phyloP scores from a whole-genome alignment of 2,329 filamentous ascomycete species.

The Penicillium freii region DNA sequence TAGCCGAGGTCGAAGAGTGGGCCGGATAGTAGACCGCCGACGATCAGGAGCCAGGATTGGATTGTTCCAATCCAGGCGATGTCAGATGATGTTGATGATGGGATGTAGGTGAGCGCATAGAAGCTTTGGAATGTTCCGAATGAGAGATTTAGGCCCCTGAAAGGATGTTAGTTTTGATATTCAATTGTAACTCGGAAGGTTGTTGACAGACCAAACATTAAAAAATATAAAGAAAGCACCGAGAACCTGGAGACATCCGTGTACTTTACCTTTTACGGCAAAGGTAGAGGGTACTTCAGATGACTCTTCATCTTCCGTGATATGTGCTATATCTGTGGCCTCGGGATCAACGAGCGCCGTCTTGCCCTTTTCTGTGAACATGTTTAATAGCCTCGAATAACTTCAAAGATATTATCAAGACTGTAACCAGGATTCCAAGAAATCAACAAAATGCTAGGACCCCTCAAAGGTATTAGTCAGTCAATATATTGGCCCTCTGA shows the following conservation, averaged over 20 bases:
- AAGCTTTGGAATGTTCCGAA: constrained; percentile 49
- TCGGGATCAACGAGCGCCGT: background rate
- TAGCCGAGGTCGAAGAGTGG: constrained; percentile 44
- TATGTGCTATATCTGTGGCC: constrained; percentile 1
- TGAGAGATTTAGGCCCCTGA: constrained; percentile 23
- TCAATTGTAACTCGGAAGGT: background rate
- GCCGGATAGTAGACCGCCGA: constrained; percentile 42
- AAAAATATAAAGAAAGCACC: constrained; percentile 31
- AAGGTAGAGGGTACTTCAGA: background rate
- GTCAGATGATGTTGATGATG: constrained; percentile 31
- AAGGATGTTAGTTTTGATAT: background rate
- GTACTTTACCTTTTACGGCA: background rate
- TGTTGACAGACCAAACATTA: constrained; percentile 19
- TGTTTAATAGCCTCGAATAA: background rate
- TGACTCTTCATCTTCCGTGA: background rate
- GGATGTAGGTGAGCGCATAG: constrained; percentile 31
- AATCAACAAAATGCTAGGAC: background rate
- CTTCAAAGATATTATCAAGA: background rate
- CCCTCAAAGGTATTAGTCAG: constrained; percentile 4
- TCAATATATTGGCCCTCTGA: background rate
- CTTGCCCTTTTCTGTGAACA: background rate
- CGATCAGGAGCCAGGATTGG: constrained; percentile 42
- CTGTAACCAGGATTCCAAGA: background rate
- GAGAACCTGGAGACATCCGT: constrained; percentile 22
- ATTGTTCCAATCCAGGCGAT: constrained; percentile 47